Evolutionary conservation across 2,329 filamentous ascomycete species (phyloP), one percentile per base, ranked within the genome.

Genomic region (Shiraia bambusicola): DNA sequence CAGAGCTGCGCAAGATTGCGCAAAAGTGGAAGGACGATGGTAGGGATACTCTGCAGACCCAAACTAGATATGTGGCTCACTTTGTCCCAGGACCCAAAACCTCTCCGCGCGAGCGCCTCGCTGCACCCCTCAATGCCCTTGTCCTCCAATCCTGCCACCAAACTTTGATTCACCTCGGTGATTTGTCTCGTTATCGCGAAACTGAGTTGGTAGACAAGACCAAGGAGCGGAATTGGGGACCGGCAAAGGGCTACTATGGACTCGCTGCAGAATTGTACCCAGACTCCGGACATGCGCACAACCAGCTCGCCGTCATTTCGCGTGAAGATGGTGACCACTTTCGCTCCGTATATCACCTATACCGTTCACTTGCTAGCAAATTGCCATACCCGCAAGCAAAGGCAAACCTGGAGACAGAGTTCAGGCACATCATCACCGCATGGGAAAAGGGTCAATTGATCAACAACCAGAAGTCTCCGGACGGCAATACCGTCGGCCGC

Each of bases 291-390:
- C 81, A 84, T 49, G 87, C 89, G 12, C 87, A 94, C 61, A 92
- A 98, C 60, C 93, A 97, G 67, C 82, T 93, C 66, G 91, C 88
- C 26, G 87, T 97, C 26, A 85, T 97, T 45, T 85, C 86, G 45
- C 79, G 88, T 34, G 84, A 86, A 38, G 82, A 91, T 56, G 80
- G 79, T 43, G 86, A 92, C 54, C 87, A 94, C 63, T 79, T 97
- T 36, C 82, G 89, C 47, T 84, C 89, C 8, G 85, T 94, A 22
- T 97, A 96, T 68, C 84, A 95, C 66, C 81, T 97, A 28, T 93
- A 95, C 63, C 84, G 91, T 49, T 85, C 91, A 12, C 78, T 93
- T 54, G 83, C 84, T 7, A 84, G 88, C 24, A 77, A 83, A 37
- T 76, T 84, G 28, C 88, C 90, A 4, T 84, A 93, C 60, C 84